These are phyloP conservation scores for Nemania diffusa DNA, from an alignment of 2,329 filamentous ascomycete species.

Conservation along the genomic window DNA sequence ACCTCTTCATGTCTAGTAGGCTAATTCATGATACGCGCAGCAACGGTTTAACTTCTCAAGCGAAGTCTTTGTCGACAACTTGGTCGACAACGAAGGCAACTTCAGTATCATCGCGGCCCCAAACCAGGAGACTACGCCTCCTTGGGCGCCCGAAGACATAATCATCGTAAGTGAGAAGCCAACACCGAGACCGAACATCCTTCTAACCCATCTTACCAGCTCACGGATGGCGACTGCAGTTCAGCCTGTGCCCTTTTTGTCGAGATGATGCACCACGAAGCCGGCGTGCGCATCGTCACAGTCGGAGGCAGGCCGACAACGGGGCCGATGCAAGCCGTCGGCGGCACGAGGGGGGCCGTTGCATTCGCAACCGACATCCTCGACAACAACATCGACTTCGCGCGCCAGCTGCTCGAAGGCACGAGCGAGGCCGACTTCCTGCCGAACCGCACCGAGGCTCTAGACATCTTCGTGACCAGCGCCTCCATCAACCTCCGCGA, in stretches of 20 bases:
- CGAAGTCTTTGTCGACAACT: slow-evolving; percentile 29
- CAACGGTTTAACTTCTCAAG: slow-evolving; percentile 25
- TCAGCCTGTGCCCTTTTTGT: slow-evolving; percentile 49
- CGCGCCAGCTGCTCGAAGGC: slow-evolving; percentile 10
- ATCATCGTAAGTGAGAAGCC: slow-evolving; percentile 25
- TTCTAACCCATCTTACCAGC: slow-evolving; percentile 20
- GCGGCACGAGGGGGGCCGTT: slow-evolving; percentile 70
- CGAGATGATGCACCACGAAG: slow-evolving; percentile 47
- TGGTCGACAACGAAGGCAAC: background rate
- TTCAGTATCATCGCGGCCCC: background rate
- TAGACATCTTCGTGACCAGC: slow-evolving; percentile 28
- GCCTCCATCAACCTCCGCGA: slow-evolving; percentile 44
- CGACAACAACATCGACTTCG: slow-evolving; percentile 33
- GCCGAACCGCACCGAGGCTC: slow-evolving; percentile 35
- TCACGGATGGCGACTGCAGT: slow-evolving; percentile 48
- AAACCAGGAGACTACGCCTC: background rate
- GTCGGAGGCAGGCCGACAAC: slow-evolving; percentile 65
- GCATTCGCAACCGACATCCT: slow-evolving; percentile 38
- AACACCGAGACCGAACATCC: background rate
- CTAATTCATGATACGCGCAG: slow-evolving; percentile 3
- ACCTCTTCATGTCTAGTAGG: background rate
- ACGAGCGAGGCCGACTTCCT: slow-evolving; percentile 23
- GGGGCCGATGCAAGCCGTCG: slow-evolving; percentile 68
- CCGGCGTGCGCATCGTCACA: slow-evolving; percentile 49
- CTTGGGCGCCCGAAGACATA: slow-evolving; percentile 36